Evolutionary conservation across 192 early-diverging fungal species (phyloP).

Genomic region (Funneliformis geosporum): DNA sequence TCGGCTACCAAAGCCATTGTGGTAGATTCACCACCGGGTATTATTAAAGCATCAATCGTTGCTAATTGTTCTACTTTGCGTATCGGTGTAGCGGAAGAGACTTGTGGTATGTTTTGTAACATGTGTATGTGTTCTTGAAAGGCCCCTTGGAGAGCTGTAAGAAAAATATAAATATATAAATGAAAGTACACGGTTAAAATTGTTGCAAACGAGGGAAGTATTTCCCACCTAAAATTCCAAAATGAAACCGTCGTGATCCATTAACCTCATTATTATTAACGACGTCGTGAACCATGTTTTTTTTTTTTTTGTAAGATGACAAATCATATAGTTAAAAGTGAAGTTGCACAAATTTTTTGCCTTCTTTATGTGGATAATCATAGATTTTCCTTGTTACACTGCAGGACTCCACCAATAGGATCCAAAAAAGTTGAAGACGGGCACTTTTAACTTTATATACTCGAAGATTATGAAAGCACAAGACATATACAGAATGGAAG

Average conservation of each 20-base stretch:
- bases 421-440: neutral
- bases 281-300: neutral
- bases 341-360: neutral
- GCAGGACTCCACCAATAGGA: neutral
- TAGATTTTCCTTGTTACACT: neutral
- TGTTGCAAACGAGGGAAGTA: neutral
- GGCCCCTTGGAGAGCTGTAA: conserved; percentile 90
- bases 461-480: neutral
- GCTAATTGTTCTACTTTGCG: conserved; percentile 71
- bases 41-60: conserved; percentile 83
- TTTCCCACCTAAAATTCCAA: neutral
- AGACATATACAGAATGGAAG: neutral
- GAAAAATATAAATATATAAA: neutral
- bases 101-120: conserved; percentile 68
- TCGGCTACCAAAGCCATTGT: conserved; percentile 93
- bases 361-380: neutral
- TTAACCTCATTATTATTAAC: neutral
- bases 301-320: neutral
- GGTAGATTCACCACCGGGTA: conserved; percentile 95
- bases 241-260: neutral
- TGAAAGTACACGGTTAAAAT: neutral
- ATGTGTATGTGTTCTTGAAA: conserved; percentile 90
- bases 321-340: too few relatives aligned
- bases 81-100: conserved; percentile 58
- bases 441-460: neutral